Base-by-base conservation (phyloP, 495 filamentous ascomycete species). In the Massariosphaeria phaeospora region DNA sequence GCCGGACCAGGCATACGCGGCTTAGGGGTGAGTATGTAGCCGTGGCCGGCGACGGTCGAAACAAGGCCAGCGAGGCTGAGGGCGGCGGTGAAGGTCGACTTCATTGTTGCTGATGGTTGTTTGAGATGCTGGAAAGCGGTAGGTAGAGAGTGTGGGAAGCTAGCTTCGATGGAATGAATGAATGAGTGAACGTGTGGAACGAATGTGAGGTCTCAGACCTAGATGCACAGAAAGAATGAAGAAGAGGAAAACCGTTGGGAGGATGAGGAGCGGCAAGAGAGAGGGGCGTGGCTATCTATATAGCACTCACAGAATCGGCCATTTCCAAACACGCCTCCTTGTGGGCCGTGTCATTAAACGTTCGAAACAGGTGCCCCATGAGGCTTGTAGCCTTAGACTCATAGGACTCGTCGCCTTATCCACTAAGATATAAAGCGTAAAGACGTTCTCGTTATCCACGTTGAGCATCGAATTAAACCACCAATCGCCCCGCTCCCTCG, bases 1-100 rank as follows among this genome's bases (percentile, higher is more conserved):
- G 81, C 79, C 26, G 72, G 45, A 26, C 85, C 84, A 5, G 83
- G 82, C 50, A 73, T 69, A 55, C 85, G 82, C 42, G 79, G 72
- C 0, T 72, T 67, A 0, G 84, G 85, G 43, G 67, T 70, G 40
- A 72, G 71, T 59, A 87, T 77, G 59, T 81, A 78, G 50, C 84
- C 84, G 72, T 88, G 84, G 52, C 73, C 77, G 23, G 76, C 70
- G 59, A 72, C 80, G 53, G 78, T 69, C 55, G 76, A 63, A 57
- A 75, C 64, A n/a, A 83, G 64, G 61, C 71, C 68, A 46, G 75
- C 73, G 35, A 82, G 62, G 55, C 50, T 59, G 49, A 62, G 18
- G 24, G 53, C 45, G 26, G 47, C 39, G 29, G 26, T 27, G 48
- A 38, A 51, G 33, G 17, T 24, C n/a, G 55, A 57, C 54, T 57